Conservation (phyloP, 2,329 filamentous ascomycete genomes). For the Alternaria consortialis region DNA sequence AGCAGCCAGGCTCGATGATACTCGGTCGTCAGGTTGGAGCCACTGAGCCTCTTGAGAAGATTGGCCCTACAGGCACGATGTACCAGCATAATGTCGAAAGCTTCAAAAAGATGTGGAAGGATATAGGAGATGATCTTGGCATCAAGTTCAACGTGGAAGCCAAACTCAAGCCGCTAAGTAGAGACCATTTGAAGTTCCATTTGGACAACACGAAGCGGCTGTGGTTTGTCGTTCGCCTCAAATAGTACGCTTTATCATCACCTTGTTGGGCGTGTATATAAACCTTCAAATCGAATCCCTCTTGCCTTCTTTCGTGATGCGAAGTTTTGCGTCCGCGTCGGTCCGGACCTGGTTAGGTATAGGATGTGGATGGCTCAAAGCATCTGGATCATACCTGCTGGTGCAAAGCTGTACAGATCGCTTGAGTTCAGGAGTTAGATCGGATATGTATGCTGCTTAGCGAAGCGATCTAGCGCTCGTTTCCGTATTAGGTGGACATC, state of each 20-base stretch:
- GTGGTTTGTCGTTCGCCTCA: slow-evolving; percentile 31
- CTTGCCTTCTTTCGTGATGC: not conserved
- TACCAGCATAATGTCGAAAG: slow-evolving; percentile 48
- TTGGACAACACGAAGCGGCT: slow-evolving; percentile 28
- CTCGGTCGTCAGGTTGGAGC: slow-evolving; percentile 63
- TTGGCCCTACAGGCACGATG: slow-evolving; percentile 27
- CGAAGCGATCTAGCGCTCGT: not conserved
- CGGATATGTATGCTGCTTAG: not conserved
- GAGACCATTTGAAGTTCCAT: slow-evolving; percentile 21
- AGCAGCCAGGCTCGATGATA: slow-evolving; percentile 58
- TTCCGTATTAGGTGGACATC: slow-evolving; percentile 19
- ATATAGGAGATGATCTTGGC: slow-evolving; percentile 46
- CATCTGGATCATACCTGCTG: not conserved
- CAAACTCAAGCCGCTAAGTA: slow-evolving; percentile 18
- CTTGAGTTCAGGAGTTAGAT: not conserved
- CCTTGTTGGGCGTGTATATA: not conserved
- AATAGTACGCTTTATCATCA: slow-evolving; percentile 17
- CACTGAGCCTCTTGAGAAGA: slow-evolving; percentile 28
- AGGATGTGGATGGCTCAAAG: not conserved
- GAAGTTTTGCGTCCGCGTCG: not conserved
- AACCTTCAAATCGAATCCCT: not conserved
- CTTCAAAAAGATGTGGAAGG: slow-evolving; percentile 51
- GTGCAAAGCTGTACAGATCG: not conserved
- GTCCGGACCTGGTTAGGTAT: not conserved
- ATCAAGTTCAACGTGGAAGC: slow-evolving; percentile 34